Base-by-base conservation (phyloP, 148 eudicot genomes). In the Nepenthes gracilis region DNA sequence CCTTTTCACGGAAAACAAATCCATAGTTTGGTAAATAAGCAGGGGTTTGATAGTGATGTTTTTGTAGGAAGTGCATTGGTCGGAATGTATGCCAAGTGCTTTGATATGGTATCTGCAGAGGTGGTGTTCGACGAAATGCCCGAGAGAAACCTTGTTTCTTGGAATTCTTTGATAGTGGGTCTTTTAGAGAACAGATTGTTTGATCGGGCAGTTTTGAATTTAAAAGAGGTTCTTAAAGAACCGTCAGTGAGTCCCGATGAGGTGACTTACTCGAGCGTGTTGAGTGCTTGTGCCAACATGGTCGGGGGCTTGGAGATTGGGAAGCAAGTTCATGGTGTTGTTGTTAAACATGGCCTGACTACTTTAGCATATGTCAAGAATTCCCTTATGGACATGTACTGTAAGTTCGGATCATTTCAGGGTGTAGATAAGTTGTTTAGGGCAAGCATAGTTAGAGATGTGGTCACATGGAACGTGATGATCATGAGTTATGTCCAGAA, bases 381-480 rank as follows among this genome's bases (percentile, higher is more conserved):
- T 66, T 78, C 83, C 9, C 50, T 76, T 13, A 76, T 78, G 66
- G 85, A 84, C 60, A 76, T 78, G 89, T 81, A 78, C 59, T 62
- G 57, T 45, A 84, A 78, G 68, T 67, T 78, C 69, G 74, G 71
- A 33, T 62, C 70, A 5, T 64, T 65, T 64, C 55, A 50, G 34
- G 79, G 69, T 57, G 77, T 66, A 33, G 40, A 52, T 35, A 66
- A 60, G 55, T 72, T 84, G 69, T 81, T 78, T 75, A 47, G 33
- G 13, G 70, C 58, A 1, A 58, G 47, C 35, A 58, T 15, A 13
- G 72, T 60, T 52, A 72, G 59, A 69, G 75, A 83, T 80, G 83
- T 62, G 23, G 81, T 83, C 55, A 63, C 81, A 6, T 78, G 81
- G 79, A 80, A 80, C 73, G 77, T 78, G 62, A 68, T 80, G 73